Evolutionary conservation across 2,329 filamentous ascomycete species (phyloP), one percentile per base, ranked within the genome.

Genomic region (Hysterium pulicare): DNA sequence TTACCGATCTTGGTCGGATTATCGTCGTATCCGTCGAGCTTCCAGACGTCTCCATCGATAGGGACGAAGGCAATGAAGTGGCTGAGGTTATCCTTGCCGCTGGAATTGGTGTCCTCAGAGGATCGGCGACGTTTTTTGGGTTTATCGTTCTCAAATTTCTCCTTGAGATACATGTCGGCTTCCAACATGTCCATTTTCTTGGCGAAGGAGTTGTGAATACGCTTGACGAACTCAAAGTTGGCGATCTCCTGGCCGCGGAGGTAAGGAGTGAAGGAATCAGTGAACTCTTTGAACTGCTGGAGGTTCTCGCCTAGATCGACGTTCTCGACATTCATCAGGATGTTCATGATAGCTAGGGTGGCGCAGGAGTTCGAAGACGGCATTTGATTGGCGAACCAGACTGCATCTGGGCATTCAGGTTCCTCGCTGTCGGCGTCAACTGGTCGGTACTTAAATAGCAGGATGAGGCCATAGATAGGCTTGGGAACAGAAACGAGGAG

Each of bases 321-420:
- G 0, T 72, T 73, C 0, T 79, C 71, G 19, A 83, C 76, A 60
- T 97, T 97, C 79, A 95, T 94, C 59, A 95, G 72, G 46, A 96
- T 95, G 57, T 97, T 97, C 54, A 96, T 77, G 51, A 97, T 74
- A 3, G 93, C 90, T 34, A 96, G 81, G n/a, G 88, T 93, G 16
- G 89, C 93, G 67, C 93, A 98, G 20, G 89, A 85, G 65, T 95
- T 95, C 37, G 65, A 61, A 10, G 54, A 59, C 4, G 62, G 63
- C 35, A 87, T 85, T 71, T 95, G 91, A 58, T 96, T 96, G 21
- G 90, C 90, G 64, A 96, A 97, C 91, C 93, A 98, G 15, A 97
- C 73, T 22, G 81, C 71, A 3, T 79, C 71, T 0, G 83, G 82
- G 48, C 79, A 83, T 47, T 77, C 72, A 42, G 74, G 69, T 57